These are phyloP conservation scores for Arthrobotrys sphaeroides DNA, from an alignment of 2,329 filamentous ascomycete genomes.

Conservation along the genomic window DNA sequence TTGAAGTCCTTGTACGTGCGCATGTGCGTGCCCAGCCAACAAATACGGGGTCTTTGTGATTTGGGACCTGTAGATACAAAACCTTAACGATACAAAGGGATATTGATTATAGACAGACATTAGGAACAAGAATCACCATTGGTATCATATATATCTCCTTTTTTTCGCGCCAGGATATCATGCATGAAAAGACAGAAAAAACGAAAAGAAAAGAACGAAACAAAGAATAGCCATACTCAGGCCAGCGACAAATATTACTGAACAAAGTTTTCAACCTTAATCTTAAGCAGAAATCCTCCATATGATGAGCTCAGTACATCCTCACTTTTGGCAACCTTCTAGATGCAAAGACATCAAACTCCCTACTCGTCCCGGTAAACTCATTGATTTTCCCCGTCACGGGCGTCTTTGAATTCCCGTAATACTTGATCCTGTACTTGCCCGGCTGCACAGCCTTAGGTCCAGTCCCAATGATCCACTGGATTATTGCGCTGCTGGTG, in stretches of 20 bases:
- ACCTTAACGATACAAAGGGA: not conserved
- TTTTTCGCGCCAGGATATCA: conserved; percentile 30
- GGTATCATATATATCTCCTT: conserved; percentile 14
- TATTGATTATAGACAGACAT: not conserved
- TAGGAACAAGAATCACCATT: not conserved
- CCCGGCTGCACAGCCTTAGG: conserved; percentile 67
- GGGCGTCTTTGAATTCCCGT: conserved; percentile 79
- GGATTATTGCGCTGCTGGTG: conserved; percentile 78
- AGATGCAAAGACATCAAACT: conserved; percentile 63
- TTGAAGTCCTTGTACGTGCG: too few relatives aligned
- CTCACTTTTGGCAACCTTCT: conserved; percentile 43
- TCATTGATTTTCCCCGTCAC: conserved; percentile 70
- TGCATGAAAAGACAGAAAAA: conserved; percentile 4
- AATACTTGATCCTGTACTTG: conserved; percentile 82
- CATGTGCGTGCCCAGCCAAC: too few relatives aligned
- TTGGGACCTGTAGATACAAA: too few relatives aligned
- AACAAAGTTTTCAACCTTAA: too few relatives aligned
- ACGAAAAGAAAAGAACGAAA: not conserved
- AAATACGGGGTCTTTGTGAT: too few relatives aligned
- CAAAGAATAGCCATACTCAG: not conserved
- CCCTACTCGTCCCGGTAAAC: conserved; percentile 75
- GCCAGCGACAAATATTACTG: too few relatives aligned
- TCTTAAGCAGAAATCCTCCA: too few relatives aligned
- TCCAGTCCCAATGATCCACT: conserved; percentile 78
- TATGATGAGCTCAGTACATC: conserved; percentile 10